phyloP scores from a whole-genome alignment of 805 yeast species.

The Candida sonorensis region DNA sequence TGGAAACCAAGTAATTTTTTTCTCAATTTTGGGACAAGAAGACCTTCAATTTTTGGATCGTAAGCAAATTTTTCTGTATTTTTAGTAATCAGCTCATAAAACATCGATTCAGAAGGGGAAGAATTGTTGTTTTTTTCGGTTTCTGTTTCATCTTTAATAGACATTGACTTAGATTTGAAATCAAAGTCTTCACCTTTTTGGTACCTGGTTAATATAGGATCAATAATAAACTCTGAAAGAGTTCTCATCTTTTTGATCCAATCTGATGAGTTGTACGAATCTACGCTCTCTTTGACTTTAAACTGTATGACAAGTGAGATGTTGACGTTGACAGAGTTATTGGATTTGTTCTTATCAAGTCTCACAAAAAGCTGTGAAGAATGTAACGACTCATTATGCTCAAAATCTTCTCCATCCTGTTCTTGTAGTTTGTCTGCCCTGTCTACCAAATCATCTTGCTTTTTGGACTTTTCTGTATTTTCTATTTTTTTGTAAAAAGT shows the following conservation, averaged over 20 bases:
- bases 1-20: constrained; percentile 37
- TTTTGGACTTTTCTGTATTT: constrained; percentile 1
- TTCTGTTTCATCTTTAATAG: constrained; percentile 1
- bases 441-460: constrained; percentile 1
- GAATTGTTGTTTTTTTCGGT: constrained; percentile 1
- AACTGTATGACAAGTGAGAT: too few species aligned
- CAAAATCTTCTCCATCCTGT: constrained; percentile 1
- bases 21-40: constrained; percentile 12
- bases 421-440: too few species aligned
- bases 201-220: constrained; percentile 16
- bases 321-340: too few species aligned
- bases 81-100: constrained; percentile 44
- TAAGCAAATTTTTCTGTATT: constrained; percentile 28
- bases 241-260: constrained; percentile 13
- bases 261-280: constrained; percentile 10
- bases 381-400: too few species aligned
- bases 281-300: constrained; percentile 13
- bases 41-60: constrained; percentile 2
- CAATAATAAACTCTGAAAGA: constrained; percentile 8
- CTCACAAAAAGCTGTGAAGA: not conserved
- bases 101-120: constrained; percentile 26
- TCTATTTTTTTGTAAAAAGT: constrained; percentile 5
- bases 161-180: not conserved
- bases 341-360: too few species aligned
- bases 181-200: constrained; percentile 10